A percentile compares a stretch with the other conserved stretches of the same genome.
Conservation (phyloP, 2,329 filamentous ascomycete genomes). For the Penicillium sp. region DNA sequence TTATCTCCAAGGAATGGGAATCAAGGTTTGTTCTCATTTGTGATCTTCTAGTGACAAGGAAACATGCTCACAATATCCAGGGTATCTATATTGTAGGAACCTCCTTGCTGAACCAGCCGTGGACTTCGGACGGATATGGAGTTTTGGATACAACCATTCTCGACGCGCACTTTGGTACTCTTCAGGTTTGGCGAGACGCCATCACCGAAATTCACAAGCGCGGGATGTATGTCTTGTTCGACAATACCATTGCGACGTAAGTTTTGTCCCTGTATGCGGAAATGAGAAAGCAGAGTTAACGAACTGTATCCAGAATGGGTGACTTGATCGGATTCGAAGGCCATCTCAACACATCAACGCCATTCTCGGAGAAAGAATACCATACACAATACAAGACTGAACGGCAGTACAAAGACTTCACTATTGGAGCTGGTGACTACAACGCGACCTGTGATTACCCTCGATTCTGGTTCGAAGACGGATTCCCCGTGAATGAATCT, state of each 20-base stretch:
- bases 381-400: slow-evolving; percentile 56
- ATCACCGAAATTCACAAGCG: slow-evolving; percentile 60
- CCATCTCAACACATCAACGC: slow-evolving; percentile 58
- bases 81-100: slow-evolving; percentile 63
- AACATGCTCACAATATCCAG: slow-evolving; percentile 32
- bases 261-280: slow-evolving; percentile 16
- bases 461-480: slow-evolving; percentile 61
- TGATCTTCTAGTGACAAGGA: not conserved
- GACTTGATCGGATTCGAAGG: slow-evolving; percentile 65
- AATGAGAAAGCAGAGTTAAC: not conserved
- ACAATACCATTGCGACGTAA: slow-evolving; percentile 65
- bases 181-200: slow-evolving; percentile 57
- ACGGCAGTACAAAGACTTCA: slow-evolving; percentile 60
- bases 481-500: slow-evolving; percentile 50
- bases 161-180: slow-evolving; percentile 61
- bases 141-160: slow-evolving; percentile 63
- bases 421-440: slow-evolving; percentile 51
- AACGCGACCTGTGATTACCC: slow-evolving; percentile 59
- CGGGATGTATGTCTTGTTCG: slow-evolving; percentile 65
- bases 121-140: slow-evolving; percentile 61
- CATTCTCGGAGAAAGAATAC: slow-evolving; percentile 58
- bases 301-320: slow-evolving; percentile 43
- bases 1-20: slow-evolving; percentile 64
- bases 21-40: slow-evolving; percentile 48
- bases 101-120: slow-evolving; percentile 63